Conservation (phyloP, 2,329 filamentous ascomycete genomes). For the Trichoderma hamatum region DNA sequence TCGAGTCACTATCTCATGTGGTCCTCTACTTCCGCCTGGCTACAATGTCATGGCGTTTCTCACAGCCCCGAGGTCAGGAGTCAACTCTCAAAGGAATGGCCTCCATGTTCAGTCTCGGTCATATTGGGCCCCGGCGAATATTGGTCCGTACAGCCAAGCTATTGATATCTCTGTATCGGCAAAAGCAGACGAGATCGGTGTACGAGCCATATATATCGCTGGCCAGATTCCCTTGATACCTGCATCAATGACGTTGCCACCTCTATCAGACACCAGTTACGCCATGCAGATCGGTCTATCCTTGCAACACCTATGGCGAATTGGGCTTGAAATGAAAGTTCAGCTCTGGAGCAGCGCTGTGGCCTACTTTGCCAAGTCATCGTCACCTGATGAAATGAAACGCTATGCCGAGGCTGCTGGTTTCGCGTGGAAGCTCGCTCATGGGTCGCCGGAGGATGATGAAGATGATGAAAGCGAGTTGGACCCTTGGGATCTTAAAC, state of each 20-base stretch:
- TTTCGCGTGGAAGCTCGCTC: constrained; percentile 52
- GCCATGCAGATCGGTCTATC: constrained; percentile 68
- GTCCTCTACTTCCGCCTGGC: constrained; percentile 62
- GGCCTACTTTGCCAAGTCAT: constrained; percentile 65
- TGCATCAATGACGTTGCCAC: constrained; percentile 69
- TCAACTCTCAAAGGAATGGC: constrained; percentile 51
- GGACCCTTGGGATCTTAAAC: constrained; percentile 71
- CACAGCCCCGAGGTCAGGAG: constrained; percentile 42
- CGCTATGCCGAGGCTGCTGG: constrained; percentile 48
- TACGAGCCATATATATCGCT: constrained; percentile 66
- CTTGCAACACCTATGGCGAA: constrained; percentile 86
- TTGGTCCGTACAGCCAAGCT: constrained; percentile 94
- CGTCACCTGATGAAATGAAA: constrained; percentile 35
- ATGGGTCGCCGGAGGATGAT: constrained; percentile 49
- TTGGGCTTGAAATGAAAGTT: constrained; percentile 72
- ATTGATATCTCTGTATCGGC: constrained; percentile 54
- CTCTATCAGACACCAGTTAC: constrained; percentile 45
- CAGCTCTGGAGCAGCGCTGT: constrained; percentile 75
- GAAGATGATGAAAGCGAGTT: constrained; percentile 52
- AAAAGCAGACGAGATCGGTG: constrained; percentile 28
- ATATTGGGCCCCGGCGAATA: constrained; percentile 98
- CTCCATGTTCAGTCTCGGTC: constrained; percentile 91
- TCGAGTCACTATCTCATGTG: constrained; percentile 80
- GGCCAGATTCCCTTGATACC: constrained; percentile 92
- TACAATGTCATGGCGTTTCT: constrained; percentile 64